Evolutionary conservation across 305 asterid species (phyloP).

Genomic region (Plantago rigida): DNA sequence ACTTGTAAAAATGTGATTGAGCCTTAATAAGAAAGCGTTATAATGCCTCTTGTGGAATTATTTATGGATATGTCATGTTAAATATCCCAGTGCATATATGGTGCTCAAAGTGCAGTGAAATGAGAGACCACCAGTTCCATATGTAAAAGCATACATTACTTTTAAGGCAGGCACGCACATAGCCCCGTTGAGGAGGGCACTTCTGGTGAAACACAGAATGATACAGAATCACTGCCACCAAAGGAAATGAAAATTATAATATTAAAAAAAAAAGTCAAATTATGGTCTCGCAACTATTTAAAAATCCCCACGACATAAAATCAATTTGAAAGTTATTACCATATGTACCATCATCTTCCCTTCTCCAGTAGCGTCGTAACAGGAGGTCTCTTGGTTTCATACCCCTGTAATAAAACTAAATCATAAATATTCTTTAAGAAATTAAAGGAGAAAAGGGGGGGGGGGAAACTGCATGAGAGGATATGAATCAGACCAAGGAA

Average conservation of each 20-base stretch:
- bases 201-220: slow-evolving; percentile 88
- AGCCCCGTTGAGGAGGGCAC: slow-evolving; percentile 73
- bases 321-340: slow-evolving; percentile 38
- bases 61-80: not conserved
- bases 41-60: too few relatives aligned
- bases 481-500: slow-evolving; percentile 65
- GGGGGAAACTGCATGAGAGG: slow-evolving; percentile 20
- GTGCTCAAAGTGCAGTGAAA: slow-evolving; percentile 12
- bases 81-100: not conserved
- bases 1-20: too few relatives aligned
- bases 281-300: slow-evolving; percentile 18
- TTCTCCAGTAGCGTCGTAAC: slow-evolving; percentile 90
- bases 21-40: too few relatives aligned
- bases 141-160: slow-evolving; percentile 74
- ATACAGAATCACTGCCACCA: slow-evolving; percentile 78
- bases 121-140: slow-evolving; percentile 24
- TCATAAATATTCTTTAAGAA: slow-evolving; percentile 11
- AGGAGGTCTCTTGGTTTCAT: slow-evolving; percentile 86
- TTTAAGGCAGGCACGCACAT: slow-evolving; percentile 97
- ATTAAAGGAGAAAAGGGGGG: slow-evolving; percentile 13
- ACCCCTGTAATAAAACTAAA: slow-evolving; percentile 53
- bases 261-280: too few relatives aligned
- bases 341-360: slow-evolving; percentile 97
- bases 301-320: slow-evolving; percentile 22
- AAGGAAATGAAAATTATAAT: slow-evolving; percentile 16